phyloP scores from a whole-genome alignment of 1,139 yeast species.

The Pichia kudriavzevii region DNA sequence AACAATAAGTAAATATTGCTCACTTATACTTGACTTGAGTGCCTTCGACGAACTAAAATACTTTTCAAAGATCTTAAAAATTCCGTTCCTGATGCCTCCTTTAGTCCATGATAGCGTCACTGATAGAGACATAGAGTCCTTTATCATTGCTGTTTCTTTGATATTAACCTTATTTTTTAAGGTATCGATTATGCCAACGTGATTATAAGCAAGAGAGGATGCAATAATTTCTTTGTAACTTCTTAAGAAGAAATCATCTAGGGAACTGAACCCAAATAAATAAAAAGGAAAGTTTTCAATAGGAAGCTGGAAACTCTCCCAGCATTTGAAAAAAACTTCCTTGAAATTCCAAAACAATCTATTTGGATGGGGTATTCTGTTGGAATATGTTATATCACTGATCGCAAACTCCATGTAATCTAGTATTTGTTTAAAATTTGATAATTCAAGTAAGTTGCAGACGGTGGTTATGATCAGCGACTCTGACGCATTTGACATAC shows the following conservation, averaged over 20 bases:
- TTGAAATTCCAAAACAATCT: constrained; percentile 29
- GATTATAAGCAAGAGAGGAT: constrained; percentile 29
- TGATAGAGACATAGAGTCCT: constrained; percentile 24
- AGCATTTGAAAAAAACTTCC: constrained; percentile 29
- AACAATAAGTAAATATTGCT: constrained; percentile 30
- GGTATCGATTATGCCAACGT: constrained; percentile 9
- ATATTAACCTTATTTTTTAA: constrained; percentile 12
- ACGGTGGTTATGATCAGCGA: constrained; percentile 30
- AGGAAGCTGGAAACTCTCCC: constrained; percentile 33
- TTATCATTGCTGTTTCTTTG: constrained; percentile 13
- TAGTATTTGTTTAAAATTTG: constrained; percentile 30
- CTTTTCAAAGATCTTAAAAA: constrained; percentile 12
- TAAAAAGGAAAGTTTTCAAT: constrained; percentile 35
- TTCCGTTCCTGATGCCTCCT: constrained; percentile 12
- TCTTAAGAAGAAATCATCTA: constrained; percentile 27
- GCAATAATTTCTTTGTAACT: constrained; percentile 34
- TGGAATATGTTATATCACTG: constrained; percentile 19
- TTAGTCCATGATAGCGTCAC: constrained; percentile 21
- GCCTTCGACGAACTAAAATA: constrained; percentile 7
- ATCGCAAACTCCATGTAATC: constrained; percentile 30
- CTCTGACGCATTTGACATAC: constrained; percentile 29
- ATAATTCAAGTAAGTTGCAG: constrained; percentile 37
- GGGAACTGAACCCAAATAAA: constrained; percentile 31
- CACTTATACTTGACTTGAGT: constrained; percentile 17
- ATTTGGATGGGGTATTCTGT: constrained; percentile 18